phyloP scores from a whole-genome alignment of 768 basidiomycete genomes.

The Lanmaoa pseudosensibilis region DNA sequence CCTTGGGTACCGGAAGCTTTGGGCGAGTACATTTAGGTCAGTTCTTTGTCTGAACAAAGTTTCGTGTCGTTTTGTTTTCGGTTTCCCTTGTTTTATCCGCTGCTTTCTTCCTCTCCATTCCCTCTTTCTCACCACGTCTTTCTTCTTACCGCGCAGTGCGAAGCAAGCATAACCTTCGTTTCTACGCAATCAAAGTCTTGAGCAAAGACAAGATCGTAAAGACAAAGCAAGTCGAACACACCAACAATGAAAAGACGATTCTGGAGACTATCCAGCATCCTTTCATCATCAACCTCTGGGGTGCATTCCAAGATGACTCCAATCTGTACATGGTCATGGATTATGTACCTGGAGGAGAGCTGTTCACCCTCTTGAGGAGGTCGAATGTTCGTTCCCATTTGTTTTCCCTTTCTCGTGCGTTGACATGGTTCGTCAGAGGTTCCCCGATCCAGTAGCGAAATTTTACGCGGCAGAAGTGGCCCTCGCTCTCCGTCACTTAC shows the following conservation, averaged over 20 bases:
- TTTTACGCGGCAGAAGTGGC: constrained; percentile 97
- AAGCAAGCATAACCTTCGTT: constrained; percentile 92
- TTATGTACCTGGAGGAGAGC: constrained; percentile 94
- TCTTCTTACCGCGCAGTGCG: constrained; percentile 51
- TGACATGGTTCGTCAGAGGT: constrained; percentile 53
- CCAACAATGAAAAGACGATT: constrained; percentile 91
- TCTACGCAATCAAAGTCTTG: constrained; percentile 94
- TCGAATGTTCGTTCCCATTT: constrained; percentile 64
- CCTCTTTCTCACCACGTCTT: constrained; percentile 2
- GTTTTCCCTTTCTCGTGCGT: constrained; percentile 8
- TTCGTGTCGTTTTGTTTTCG: background rate
- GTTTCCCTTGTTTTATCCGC: background rate
- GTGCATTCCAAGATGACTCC: constrained; percentile 85
- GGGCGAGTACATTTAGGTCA: constrained; percentile 91
- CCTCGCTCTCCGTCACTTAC: constrained; percentile 88
- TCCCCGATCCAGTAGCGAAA: constrained; percentile 96
- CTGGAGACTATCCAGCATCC: constrained; percentile 84
- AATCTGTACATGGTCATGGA: constrained; percentile 99
- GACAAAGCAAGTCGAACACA: constrained; percentile 96
- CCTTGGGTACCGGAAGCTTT: constrained; percentile 93
- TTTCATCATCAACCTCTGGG: constrained; percentile 96
- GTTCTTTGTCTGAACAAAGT: constrained; percentile 1
- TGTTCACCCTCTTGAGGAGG: constrained; percentile 89
- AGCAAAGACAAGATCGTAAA: constrained; percentile 90
- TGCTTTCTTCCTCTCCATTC: background rate